These are phyloP conservation scores for Agrocybe chaxingu DNA, from an alignment of 768 basidiomycete species.

Conservation along the genomic window DNA sequence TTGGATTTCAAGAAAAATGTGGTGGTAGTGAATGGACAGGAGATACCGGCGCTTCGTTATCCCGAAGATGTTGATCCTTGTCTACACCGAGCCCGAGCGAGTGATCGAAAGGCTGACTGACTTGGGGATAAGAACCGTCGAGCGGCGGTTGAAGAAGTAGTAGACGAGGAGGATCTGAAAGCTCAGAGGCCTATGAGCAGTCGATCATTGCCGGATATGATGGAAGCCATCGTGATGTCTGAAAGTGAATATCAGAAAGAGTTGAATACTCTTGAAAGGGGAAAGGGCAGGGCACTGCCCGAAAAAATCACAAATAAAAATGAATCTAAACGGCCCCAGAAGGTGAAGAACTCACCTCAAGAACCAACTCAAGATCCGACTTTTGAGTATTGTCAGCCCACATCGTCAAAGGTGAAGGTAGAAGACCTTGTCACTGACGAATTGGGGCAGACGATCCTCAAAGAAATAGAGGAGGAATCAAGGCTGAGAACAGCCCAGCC, in stretches of 20 bases:
- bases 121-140: background rate
- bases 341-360: background rate
- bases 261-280: background rate
- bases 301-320: background rate
- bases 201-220: background rate
- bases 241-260: background rate
- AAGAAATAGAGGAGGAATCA: background rate
- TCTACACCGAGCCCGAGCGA: background rate
- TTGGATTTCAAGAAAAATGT: slow-evolving; percentile 21
- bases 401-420: slow-evolving; percentile 11
- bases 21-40: slow-evolving; percentile 7
- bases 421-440: slow-evolving; percentile 9
- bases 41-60: background rate
- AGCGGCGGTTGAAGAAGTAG: background rate
- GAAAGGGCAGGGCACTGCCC: background rate
- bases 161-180: background rate
- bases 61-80: background rate
- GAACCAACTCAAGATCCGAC: background rate
- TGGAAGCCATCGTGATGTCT: background rate
- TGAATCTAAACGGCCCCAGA: background rate
- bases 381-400: slow-evolving; percentile 11
- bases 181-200: too few species aligned
- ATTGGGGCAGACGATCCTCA: too few species aligned
- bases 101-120: background rate
- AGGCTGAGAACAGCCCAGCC: background rate